Evolutionary conservation across 177 flowering plant species (phyloP).

Genomic region (Vitis hybrid): DNA sequence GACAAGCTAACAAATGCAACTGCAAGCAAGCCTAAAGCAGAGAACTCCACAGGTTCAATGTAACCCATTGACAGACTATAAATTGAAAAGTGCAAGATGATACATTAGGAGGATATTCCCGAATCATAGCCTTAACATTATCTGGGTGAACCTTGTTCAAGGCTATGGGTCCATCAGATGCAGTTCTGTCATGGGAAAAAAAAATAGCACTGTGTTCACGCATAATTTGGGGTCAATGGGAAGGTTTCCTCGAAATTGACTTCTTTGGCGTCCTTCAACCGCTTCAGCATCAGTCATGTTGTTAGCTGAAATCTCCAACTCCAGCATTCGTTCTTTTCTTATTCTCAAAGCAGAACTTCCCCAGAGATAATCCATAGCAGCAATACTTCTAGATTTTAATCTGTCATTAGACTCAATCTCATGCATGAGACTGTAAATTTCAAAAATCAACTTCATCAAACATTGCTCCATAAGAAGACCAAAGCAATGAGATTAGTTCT

Average conservation of each 20-base stretch:
- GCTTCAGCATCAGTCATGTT: constrained; percentile 32
- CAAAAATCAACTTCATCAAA: constrained; percentile 65
- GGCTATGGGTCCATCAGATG: constrained; percentile 16
- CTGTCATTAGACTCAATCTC: constrained; percentile 54
- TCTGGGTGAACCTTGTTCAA: constrained; percentile 26
- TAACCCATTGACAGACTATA: constrained; percentile 65
- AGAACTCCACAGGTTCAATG: constrained; percentile 80
- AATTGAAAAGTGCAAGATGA: constrained; percentile 70
- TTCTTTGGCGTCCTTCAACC: constrained; percentile 47
- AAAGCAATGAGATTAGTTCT: constrained; percentile 63
- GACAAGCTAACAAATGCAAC: constrained; percentile 76
- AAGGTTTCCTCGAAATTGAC: constrained; percentile 73
- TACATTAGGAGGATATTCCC: constrained; percentile 24
- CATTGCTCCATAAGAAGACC: constrained; percentile 83
- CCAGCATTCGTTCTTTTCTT: constrained; percentile 46
- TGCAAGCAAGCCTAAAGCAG: constrained; percentile 83
- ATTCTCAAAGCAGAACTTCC: constrained; percentile 62
- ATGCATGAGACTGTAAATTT: constrained; percentile 58
- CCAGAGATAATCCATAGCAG: constrained; percentile 81
- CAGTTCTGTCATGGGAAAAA: constrained; percentile 61
- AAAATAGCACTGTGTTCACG: constrained; percentile 47
- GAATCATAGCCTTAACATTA: constrained; percentile 10
- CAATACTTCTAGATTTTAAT: constrained; percentile 26
- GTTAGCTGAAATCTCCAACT: constrained; percentile 29
- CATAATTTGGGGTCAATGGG: constrained; percentile 65